Evolutionary conservation across 2,329 filamentous ascomycete species (phyloP).

Genomic region (Geoglossum cookeanum): DNA sequence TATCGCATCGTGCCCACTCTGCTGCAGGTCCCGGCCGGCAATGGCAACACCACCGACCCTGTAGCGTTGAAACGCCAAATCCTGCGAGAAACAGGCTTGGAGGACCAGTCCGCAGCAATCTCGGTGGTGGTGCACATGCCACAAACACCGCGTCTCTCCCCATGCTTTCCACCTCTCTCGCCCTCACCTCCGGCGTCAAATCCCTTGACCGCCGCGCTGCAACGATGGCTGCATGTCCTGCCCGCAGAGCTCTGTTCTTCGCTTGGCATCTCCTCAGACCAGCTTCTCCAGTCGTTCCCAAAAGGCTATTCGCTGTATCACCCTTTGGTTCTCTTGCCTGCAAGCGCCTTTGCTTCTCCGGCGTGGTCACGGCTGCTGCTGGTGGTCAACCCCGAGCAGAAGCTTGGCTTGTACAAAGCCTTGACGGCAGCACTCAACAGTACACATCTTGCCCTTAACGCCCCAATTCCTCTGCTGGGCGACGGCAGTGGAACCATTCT

Average conservation of each 20-base stretch:
- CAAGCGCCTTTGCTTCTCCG: slow-evolving; percentile 23
- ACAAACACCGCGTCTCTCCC: background rate
- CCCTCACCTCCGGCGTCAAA: background rate
- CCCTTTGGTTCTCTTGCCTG: slow-evolving; percentile 36
- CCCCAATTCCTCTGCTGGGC: slow-evolving; percentile 28
- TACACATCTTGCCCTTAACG: slow-evolving; percentile 39
- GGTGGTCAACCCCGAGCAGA: slow-evolving; percentile 13
- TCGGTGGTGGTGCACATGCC: background rate
- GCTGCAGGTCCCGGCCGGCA: background rate
- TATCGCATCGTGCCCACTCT: background rate
- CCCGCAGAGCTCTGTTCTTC: slow-evolving; percentile 8
- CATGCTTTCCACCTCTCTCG: background rate
- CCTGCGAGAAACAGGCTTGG: background rate
- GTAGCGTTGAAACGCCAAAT: background rate
- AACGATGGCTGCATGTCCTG: slow-evolving; percentile 9
- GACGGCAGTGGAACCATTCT: slow-evolving; percentile 19
- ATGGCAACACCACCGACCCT: background rate
- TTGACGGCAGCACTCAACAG: slow-evolving; percentile 25
- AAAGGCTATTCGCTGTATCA: slow-evolving; percentile 34
- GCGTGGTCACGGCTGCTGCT: slow-evolving; percentile 18
- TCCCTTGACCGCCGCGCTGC: background rate
- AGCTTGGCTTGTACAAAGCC: slow-evolving; percentile 21
- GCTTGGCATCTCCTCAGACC: slow-evolving; percentile 9
- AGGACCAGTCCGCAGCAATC: background rate
- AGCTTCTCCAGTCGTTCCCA: slow-evolving; percentile 12